phyloP scores from a whole-genome alignment of 1,284 basidiomycete species.

The Irpex lacteus region DNA sequence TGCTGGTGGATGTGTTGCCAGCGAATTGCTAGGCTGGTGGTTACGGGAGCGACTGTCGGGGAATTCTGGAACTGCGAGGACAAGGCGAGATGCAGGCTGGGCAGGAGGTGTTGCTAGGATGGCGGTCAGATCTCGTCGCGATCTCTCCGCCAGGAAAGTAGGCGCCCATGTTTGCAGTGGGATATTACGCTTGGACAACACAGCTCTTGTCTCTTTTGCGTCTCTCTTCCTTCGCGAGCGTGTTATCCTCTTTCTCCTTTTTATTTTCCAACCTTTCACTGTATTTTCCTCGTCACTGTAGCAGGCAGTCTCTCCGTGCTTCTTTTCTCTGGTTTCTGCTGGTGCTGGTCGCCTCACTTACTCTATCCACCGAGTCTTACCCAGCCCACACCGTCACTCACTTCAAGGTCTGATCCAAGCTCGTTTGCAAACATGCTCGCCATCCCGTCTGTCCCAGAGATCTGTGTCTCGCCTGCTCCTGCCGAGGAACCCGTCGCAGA shows the following conservation, averaged over 20 bases:
- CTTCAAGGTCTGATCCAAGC: conserved; percentile 16
- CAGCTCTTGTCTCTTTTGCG: conserved; percentile 19
- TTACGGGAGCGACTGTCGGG: not conserved
- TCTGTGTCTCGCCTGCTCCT: conserved; percentile 65
- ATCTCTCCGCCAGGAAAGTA: not conserved
- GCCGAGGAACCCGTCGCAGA: conserved; percentile 47
- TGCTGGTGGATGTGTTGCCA: too few relatives aligned
- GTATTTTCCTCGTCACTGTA: conserved; percentile 12
- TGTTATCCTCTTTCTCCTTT: conserved; percentile 20
- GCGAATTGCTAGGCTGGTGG: not conserved
- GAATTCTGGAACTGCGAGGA: not conserved
- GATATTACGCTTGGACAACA: not conserved
- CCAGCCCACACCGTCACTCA: conserved; percentile 18
- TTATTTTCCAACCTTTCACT: conserved; percentile 18
- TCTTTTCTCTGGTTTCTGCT: conserved; percentile 11
- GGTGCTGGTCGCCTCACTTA: conserved; percentile 46
- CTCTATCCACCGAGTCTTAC: conserved; percentile 10
- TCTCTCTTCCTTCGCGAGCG: conserved; percentile 22
- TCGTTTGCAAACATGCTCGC: conserved; percentile 37
- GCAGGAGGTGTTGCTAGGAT: conserved; percentile 1
- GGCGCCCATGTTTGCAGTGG: not conserved
- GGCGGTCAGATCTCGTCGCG: not conserved
- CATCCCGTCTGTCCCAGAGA: conserved; percentile 52
- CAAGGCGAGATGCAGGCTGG: conserved; percentile 3
- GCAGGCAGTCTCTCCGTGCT: conserved; percentile 22